Evolutionary conservation across 2,329 filamentous ascomycete genomes (phyloP).

Genomic region (Neurospora crassa): DNA sequence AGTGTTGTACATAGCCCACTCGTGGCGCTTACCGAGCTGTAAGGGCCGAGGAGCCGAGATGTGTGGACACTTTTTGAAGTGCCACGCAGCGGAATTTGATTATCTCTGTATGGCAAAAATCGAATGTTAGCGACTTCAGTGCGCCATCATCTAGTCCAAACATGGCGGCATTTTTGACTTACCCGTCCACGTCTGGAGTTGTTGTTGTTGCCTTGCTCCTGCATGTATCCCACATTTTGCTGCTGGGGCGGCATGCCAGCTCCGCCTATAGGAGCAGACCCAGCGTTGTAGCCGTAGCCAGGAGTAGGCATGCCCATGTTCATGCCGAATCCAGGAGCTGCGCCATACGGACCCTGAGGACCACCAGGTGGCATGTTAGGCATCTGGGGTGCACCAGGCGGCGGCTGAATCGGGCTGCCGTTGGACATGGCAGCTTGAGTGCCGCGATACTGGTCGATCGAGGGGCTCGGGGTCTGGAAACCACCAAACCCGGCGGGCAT

Average conservation of each 20-base stretch:
- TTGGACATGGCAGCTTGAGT: constrained; percentile 34
- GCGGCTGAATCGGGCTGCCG: constrained; percentile 40
- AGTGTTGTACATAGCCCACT: not conserved
- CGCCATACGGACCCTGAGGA: constrained; percentile 33
- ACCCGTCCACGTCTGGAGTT: constrained; percentile 48
- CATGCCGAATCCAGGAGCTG: constrained; percentile 40
- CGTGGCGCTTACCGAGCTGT: not conserved
- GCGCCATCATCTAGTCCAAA: not conserved
- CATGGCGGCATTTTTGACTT: constrained; percentile 23
- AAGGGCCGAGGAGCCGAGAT: not conserved
- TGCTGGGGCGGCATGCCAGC: constrained; percentile 19
- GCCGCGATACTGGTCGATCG: constrained; percentile 47
- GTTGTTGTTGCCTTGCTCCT: constrained; percentile 42
- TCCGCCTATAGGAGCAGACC: constrained; percentile 24
- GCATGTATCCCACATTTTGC: constrained; percentile 42
- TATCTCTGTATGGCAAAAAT: not conserved
- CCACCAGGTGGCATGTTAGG: constrained; percentile 30
- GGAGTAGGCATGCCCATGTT: constrained; percentile 29
- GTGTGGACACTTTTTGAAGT: not conserved
- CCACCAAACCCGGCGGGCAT: constrained; percentile 47
- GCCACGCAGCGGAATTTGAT: not conserved
- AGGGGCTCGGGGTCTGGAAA: constrained; percentile 38
- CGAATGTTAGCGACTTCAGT: not conserved
- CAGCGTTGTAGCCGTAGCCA: constrained; percentile 34
- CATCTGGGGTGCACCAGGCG: constrained; percentile 26